A percentile compares a stretch with the other conserved stretches of the same genome.
These are phyloP conservation scores for Aspergillus avenaceus DNA, from an alignment of 495 filamentous ascomycete species.

Conservation along the genomic window DNA sequence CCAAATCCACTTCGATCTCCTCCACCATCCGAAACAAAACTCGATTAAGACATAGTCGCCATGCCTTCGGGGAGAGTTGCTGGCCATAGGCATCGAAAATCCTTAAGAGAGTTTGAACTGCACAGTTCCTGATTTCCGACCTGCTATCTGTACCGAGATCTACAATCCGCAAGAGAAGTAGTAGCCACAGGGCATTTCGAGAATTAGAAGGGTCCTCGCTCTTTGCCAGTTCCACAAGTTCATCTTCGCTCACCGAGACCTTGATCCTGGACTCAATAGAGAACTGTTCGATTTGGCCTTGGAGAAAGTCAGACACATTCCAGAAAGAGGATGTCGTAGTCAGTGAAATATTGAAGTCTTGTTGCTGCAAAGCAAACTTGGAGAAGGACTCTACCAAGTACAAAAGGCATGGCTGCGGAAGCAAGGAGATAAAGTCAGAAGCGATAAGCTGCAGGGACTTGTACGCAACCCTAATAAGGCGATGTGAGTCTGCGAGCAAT, in stretches of 20 bases:
- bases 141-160: slow-evolving; percentile 72
- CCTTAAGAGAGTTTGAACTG: slow-evolving; percentile 82
- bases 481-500: slow-evolving; percentile 55
- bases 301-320: slow-evolving; percentile 86
- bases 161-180: slow-evolving; percentile 73
- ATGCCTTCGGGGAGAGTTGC: slow-evolving; percentile 70
- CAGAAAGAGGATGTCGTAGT: slow-evolving; percentile 94
- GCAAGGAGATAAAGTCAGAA: slow-evolving; percentile 80
- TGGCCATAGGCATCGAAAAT: slow-evolving; percentile 92
- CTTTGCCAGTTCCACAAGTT: slow-evolving; percentile 31
- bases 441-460: slow-evolving; percentile 86
- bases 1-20: slow-evolving; percentile 30
- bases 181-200: slow-evolving; percentile 70
- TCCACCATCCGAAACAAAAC: slow-evolving; percentile 75
- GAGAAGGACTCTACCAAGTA: slow-evolving; percentile 85
- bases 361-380: slow-evolving; percentile 77
- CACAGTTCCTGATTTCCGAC: slow-evolving; percentile 85
- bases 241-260: slow-evolving; percentile 36
- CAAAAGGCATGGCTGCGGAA: slow-evolving; percentile 75
- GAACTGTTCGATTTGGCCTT: slow-evolving; percentile 41
- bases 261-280: slow-evolving; percentile 40
- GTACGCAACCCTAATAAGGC: slow-evolving; percentile 79
- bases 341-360: slow-evolving; percentile 92
- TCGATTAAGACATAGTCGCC: slow-evolving; percentile 76
- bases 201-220: slow-evolving; percentile 36